A percentile compares a stretch with the other conserved stretches of the same genome.
These are phyloP conservation scores for Alnus glutinosa DNA, from an alignment of 306 rosid genomes.

Conservation along the genomic window DNA sequence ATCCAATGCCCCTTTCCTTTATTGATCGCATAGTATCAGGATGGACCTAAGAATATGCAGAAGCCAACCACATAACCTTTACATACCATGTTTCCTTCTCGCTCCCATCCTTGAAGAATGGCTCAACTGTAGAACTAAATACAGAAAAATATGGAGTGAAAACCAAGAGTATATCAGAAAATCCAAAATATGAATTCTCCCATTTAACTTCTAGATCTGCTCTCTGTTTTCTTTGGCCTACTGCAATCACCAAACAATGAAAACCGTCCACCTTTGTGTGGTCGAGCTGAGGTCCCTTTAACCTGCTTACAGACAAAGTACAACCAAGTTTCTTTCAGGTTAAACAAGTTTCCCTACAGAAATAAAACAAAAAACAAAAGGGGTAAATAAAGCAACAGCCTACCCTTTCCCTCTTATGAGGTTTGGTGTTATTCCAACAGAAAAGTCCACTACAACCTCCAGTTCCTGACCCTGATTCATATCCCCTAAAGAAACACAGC, in stretches of 20 bases:
- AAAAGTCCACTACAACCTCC: constrained; percentile 78
- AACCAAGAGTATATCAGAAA: constrained; percentile 22
- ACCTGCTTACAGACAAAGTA: constrained; percentile 47
- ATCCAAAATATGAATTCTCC: constrained; percentile 23
- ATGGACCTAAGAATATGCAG: constrained; percentile 40
- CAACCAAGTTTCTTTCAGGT: constrained; percentile 2
- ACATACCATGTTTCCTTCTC: constrained; percentile 35
- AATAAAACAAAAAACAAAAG: background rate
- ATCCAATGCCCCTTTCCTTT: constrained; percentile 35
- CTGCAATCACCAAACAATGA: constrained; percentile 79
- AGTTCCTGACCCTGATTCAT: constrained; percentile 70
- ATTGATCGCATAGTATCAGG: constrained; percentile 45
- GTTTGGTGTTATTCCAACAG: constrained; percentile 71
- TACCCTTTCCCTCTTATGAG: constrained; percentile 66
- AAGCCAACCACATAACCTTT: constrained; percentile 43
- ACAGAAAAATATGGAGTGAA: constrained; percentile 26
- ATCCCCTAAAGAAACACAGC: constrained; percentile 53
- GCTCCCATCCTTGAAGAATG: constrained; percentile 63
- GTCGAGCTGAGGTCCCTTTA: constrained; percentile 55
- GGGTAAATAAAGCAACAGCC: constrained; percentile 16
- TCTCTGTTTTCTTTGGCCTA: constrained; percentile 55
- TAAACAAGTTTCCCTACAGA: constrained; percentile 12
- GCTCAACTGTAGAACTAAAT: constrained; percentile 41
- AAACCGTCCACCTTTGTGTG: constrained; percentile 51
- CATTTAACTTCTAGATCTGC: constrained; percentile 39